A percentile compares a stretch with the other conserved stretches of the same genome.
Evolutionary conservation across 2,329 filamentous ascomycete species (phyloP).

Genomic region (Colletotrichum graminicola): DNA sequence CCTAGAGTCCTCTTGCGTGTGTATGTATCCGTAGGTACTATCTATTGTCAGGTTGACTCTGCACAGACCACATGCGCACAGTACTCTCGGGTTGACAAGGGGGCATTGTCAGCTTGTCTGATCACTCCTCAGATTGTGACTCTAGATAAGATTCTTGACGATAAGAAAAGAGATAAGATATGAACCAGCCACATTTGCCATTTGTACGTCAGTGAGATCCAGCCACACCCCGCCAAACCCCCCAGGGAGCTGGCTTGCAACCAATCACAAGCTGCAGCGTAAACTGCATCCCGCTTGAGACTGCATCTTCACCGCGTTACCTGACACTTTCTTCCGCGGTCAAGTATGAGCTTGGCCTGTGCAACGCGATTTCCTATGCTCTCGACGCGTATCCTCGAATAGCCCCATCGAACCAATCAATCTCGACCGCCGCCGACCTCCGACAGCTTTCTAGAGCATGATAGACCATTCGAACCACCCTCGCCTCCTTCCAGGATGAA

Average conservation of each 20-base stretch:
- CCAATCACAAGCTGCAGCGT: conserved; percentile 39
- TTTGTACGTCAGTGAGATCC: background rate
- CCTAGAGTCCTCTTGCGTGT: too few relatives aligned
- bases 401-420: background rate
- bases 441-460: conserved; percentile 26
- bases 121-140: background rate
- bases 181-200: background rate
- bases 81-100: too few relatives aligned
- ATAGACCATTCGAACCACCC: conserved; percentile 16
- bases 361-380: conserved; percentile 11
- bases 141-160: background rate
- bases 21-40: too few relatives aligned
- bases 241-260: conserved; percentile 1
- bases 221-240: conserved; percentile 38
- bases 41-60: too few relatives aligned
- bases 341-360: conserved; percentile 8
- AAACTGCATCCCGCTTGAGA: conserved; percentile 39
- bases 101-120: too few relatives aligned
- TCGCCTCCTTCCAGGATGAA: conserved; percentile 55
- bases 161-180: conserved; percentile 18
- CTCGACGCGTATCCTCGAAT: conserved; percentile 17
- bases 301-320: conserved; percentile 29
- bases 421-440: background rate
- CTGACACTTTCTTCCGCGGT: conserved; percentile 26
- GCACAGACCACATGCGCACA: too few relatives aligned